Evolutionary conservation across 768 basidiomycete species (phyloP).

Genomic region (Megacollybia marginata): DNA sequence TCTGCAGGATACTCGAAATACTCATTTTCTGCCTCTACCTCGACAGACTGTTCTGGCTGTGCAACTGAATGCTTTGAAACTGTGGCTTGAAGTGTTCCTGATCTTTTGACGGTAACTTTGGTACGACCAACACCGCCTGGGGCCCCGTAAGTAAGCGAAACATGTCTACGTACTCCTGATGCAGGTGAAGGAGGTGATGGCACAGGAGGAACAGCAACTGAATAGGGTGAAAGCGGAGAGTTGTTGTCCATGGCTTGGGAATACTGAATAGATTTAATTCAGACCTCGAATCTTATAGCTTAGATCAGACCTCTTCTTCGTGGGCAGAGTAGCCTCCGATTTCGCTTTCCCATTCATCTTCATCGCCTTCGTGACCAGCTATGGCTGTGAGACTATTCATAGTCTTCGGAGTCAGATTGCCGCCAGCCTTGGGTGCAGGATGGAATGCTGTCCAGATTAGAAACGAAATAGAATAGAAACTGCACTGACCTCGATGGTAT

Average conservation of each 20-base stretch:
- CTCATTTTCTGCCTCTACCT: conserved; percentile 30
- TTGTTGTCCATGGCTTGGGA: neutral
- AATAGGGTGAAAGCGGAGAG: conserved; percentile 63
- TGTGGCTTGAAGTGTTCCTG: conserved; percentile 66
- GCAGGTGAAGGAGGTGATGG: conserved; percentile 70
- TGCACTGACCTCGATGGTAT: conserved; percentile 61
- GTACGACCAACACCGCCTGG: conserved; percentile 43
- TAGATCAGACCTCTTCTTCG: conserved; percentile 54
- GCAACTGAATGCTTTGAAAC: conserved; percentile 30
- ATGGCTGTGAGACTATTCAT: conserved; percentile 82
- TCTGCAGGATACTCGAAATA: conserved; percentile 48
- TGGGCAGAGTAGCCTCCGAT: conserved; percentile 46
- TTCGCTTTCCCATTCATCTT: conserved; percentile 79
- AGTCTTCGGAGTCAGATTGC: conserved; percentile 60
- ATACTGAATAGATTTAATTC: neutral
- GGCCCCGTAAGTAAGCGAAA: conserved; percentile 69
- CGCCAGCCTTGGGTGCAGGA: conserved; percentile 43
- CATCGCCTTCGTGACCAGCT: conserved; percentile 80
- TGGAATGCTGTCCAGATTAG: conserved; percentile 36
- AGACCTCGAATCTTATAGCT: conserved; percentile 5
- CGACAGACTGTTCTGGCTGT: conserved; percentile 25
- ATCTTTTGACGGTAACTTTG: conserved; percentile 56
- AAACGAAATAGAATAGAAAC: neutral
- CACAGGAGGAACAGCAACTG: conserved; percentile 30
- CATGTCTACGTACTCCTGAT: conserved; percentile 70